Percentiles rank a stretch among this genome's conserved stretches.
Evolutionary conservation across 345 rosid species (phyloP).

Genomic region (Laguncularia racemosa): DNA sequence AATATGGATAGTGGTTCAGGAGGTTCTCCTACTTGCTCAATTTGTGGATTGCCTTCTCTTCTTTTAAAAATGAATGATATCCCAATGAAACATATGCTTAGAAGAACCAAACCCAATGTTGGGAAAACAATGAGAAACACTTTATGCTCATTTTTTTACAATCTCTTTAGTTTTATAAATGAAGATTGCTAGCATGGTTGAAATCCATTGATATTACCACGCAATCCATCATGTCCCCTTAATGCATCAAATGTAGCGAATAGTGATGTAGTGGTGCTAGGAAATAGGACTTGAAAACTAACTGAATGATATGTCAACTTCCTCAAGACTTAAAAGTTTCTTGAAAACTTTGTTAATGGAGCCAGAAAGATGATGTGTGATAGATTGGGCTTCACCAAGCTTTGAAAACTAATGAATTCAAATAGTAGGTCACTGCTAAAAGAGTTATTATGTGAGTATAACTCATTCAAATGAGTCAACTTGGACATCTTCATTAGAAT

Average conservation of each 20-base stretch:
- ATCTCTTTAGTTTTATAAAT: background rate
- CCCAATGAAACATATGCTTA: conserved; percentile 2
- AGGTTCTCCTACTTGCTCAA: no score
- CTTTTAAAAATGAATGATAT: background rate
- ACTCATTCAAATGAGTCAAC: background rate
- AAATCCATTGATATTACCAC: background rate
- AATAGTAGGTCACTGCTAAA: conserved; percentile 17
- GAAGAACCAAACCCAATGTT: conserved; percentile 1
- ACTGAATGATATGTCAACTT: conserved; percentile 24
- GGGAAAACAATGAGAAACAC: background rate
- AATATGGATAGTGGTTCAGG: conserved; percentile 1
- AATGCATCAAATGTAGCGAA: conserved; percentile 1
- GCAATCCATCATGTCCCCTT: conserved; percentile 5
- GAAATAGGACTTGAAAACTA: conserved; percentile 23
- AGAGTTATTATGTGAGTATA: conserved; percentile 7
- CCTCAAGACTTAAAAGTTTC: background rate
- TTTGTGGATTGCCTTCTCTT: background rate
- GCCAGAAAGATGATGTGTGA: conserved; percentile 14
- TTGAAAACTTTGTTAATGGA: conserved; percentile 5
- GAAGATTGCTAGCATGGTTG: conserved; percentile 9
- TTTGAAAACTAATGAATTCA: background rate
- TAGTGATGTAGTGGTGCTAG: conserved; percentile 18
- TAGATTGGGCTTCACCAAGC: no score
- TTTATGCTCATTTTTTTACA: background rate
- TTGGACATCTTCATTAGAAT: conserved; percentile 15